Evolutionary conservation across 225 moss, liverwort and hornwort genomes (phyloP), one percentile per base, ranked within the genome.

Genomic region (Asterella californica): DNA sequence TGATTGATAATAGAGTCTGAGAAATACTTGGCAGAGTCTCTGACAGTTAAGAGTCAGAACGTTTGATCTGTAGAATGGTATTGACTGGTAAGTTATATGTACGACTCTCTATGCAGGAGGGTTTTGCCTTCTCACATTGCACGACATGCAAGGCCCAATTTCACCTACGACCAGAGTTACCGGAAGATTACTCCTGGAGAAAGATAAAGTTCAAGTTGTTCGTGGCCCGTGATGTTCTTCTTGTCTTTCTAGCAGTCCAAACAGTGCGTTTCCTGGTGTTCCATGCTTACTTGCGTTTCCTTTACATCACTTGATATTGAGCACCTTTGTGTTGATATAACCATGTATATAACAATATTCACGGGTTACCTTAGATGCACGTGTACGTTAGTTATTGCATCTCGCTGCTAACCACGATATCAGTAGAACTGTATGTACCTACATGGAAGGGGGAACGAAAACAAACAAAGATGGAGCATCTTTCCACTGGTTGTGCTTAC

Each of bases 151-250:
- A 85, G 79, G 85, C 85, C 19, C 82, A 85, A 33, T 85, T 85
- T 72, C 85, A 85, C 57, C 55, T 85, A 53, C 82, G 85, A 45
- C 85, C 82, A 53, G 85, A 85, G 68, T 72, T 85, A 47, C 85
- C 85, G 15, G 82, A 85, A 64, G 85, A 85, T 71, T 82, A 85
- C 52, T 85, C 85, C 18, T 85, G 85, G 85, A 32, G 85, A 59
- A 85, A 85, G 78, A 79, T 85, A 38, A 85, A 85, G 76, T 85
- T 85, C 82, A 85, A 85, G 70, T 60, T 85, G 67, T 85, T 85
- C 70, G 85, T 85, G 48, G 82, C 85, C 30, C 82, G 85, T 19
- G 85, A 85, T 57, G 85, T 85, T 21, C 54, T 85, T 34, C 82
- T 85, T 48, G 82, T 85, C 15, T 85, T 85, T 68, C 69, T 85